Evolutionary conservation across 2,329 filamentous ascomycete species (phyloP).

Genomic region (Beauveria sp.): DNA sequence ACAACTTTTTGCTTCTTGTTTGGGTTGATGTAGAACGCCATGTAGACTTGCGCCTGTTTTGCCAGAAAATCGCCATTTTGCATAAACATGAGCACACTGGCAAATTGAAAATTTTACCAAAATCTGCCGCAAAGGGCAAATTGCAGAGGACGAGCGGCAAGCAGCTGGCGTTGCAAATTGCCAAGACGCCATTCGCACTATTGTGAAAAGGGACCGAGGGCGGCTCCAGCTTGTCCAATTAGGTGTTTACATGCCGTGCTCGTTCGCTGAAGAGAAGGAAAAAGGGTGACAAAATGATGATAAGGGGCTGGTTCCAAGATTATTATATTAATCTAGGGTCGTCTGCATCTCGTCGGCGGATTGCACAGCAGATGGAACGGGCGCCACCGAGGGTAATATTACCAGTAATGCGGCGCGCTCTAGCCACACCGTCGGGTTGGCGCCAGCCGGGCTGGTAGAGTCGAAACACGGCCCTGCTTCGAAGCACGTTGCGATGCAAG

Average conservation of each 20-base stretch:
- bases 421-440: too few species aligned
- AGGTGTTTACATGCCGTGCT: not conserved
- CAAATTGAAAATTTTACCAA: not conserved
- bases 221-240: not conserved
- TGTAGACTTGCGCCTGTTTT: not conserved
- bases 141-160: too few species aligned
- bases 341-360: conserved; percentile 1
- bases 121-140: not conserved
- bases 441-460: too few species aligned
- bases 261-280: not conserved
- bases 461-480: too few species aligned
- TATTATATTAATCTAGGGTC: not conserved
- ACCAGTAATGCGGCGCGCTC: not conserved
- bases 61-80: not conserved
- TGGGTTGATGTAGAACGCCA: not conserved
- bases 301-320: not conserved
- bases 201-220: not conserved
- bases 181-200: conserved; percentile 2
- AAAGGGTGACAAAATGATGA: not conserved
- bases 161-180: not conserved
- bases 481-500: too few species aligned
- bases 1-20: not conserved
- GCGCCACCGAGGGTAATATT: conserved; percentile 8
- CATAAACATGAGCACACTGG: not conserved
- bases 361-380: not conserved